Evolutionary conservation across 441 rosid genomes (phyloP).

Genomic region (Sinapis alba): DNA sequence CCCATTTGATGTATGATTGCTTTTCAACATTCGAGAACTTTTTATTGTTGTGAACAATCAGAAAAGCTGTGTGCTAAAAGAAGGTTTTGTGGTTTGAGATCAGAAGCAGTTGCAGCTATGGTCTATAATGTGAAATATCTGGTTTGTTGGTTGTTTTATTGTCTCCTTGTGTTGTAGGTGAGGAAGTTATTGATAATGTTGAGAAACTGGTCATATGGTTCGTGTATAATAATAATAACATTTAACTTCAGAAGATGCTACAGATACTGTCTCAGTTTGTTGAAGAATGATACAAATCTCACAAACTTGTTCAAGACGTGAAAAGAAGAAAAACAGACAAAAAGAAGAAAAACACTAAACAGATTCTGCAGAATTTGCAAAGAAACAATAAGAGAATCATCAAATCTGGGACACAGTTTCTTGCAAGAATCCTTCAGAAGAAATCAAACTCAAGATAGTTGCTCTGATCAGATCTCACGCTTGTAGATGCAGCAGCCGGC

Average conservation of each 20-base stretch:
- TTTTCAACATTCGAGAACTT: slow-evolving; percentile 34
- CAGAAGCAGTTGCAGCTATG: slow-evolving; percentile 11
- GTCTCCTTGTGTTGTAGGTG: neutral
- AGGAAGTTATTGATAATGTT: neutral
- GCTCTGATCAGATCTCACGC: slow-evolving; percentile 52
- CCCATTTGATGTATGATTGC: slow-evolving; percentile 43
- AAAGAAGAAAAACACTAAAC: slow-evolving; percentile 14
- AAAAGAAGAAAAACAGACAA: neutral
- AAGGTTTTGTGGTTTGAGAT: slow-evolving; percentile 24
- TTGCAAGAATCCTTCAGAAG: slow-evolving; percentile 55
- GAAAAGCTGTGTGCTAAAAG: slow-evolving; percentile 21
- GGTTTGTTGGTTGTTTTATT: slow-evolving; percentile 17
- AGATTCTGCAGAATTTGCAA: slow-evolving; percentile 15
- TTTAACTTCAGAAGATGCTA: slow-evolving; percentile 24
- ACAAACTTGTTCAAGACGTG: slow-evolving; percentile 25
- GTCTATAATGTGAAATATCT: slow-evolving; percentile 8
- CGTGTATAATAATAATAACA: slow-evolving; percentile 33
- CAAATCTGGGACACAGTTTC: slow-evolving; percentile 10
- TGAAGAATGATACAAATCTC: slow-evolving; percentile 37
- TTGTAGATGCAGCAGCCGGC: slow-evolving; percentile 48
- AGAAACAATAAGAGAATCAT: slow-evolving; percentile 4
- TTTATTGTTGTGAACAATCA: slow-evolving; percentile 6
- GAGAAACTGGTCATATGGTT: neutral
- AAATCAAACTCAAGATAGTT: slow-evolving; percentile 85
- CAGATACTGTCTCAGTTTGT: slow-evolving; percentile 28